Base-by-base conservation (phyloP, 495 filamentous ascomycete genomes). In the Tirmania nivea region DNA sequence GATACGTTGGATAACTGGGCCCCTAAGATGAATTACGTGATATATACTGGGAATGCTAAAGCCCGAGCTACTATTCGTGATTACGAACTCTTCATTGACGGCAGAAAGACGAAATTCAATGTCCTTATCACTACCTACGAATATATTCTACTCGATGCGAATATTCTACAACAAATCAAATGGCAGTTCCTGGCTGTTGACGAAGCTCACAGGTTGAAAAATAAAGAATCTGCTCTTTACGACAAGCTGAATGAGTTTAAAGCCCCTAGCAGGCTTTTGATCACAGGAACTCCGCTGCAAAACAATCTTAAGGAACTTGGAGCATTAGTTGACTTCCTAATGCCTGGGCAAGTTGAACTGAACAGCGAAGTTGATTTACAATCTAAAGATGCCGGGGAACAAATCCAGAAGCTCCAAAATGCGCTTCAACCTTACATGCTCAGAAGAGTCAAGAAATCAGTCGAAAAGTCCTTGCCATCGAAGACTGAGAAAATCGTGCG, bases 401-500 rank as follows among this genome's bases (percentile, higher is more conserved):
- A 74, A 53, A 83, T 85, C 60, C 68, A 70, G 52, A 64, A 66
- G 49, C 60, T 68, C 14, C 70, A 68, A 52, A 55, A 66, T 39
- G 75, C 74, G 54, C 68, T 77, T 4, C 66, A 68, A 34, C 89
- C 89, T 3, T 94, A 80, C 62, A 95, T 99, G 73, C 70, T 99
- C 42, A 83, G 90, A n/a, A 83, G 90, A 16, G 94, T 90, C 9
- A 99, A 99, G 67, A 84, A 90, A 57, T 93, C 85, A 45, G 90
- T 99, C 10, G 90, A 95, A 64, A 90, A 85, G 34, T 90, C 95
- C 54, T 71, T 99, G 34, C 90, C 90, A 5, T 85, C 87, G 0
- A 99, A 99, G 70, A 90, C 82, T 0, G 90, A 99, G 63, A 96
- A 95, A 70, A 99, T 96, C 58, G 94, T 99, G 62, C 84, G 90